Percentiles rank a stretch among this genome's conserved stretches.
Conservation (phyloP, 208 protist species). For the Strigomonas culicis region DNA sequence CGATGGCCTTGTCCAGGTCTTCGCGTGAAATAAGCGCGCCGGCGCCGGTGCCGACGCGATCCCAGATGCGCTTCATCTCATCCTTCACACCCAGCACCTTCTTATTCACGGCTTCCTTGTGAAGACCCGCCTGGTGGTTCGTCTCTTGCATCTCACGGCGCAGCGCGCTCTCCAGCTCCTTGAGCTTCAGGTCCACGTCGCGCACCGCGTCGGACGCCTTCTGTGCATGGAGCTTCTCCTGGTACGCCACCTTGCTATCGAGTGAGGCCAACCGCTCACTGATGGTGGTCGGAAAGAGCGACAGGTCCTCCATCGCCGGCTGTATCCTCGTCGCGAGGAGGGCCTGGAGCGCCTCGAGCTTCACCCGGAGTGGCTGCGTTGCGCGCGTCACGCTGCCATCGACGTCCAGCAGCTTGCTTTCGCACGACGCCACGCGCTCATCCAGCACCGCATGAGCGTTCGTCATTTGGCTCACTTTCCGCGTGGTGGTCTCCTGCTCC, state of each 20-base stretch:
- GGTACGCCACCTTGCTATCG: slow-evolving; percentile 12
- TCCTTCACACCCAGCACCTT: not conserved
- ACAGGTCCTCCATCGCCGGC: not conserved
- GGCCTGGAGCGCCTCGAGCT: slow-evolving; percentile 10
- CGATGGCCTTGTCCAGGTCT: not conserved
- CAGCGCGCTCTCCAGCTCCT: slow-evolving; percentile 19
- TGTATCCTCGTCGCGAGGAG: not conserved
- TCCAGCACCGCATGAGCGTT: not conserved
- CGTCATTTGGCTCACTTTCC: not conserved
- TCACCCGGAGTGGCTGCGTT: slow-evolving; percentile 6
- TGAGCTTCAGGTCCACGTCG: slow-evolving; percentile 14
- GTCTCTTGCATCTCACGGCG: not conserved
- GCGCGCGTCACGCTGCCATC: not conserved
- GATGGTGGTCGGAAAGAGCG: not conserved
- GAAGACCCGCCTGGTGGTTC: slow-evolving; percentile 1
- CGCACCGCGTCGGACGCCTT: slow-evolving; percentile 5
- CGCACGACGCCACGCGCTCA: not conserved
- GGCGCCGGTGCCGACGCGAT: not conserved
- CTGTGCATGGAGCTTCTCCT: slow-evolving; percentile 17
- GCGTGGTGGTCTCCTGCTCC: slow-evolving; percentile 11
- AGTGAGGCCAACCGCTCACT: slow-evolving; percentile 5
- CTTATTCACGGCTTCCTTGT: slow-evolving; percentile 12
- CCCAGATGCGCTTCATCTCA: slow-evolving; percentile 3
- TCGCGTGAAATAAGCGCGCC: not conserved
- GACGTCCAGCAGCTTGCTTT: not conserved